These are phyloP conservation scores for Colletotrichum sp. DNA, from an alignment of 2,329 filamentous ascomycete genomes.

Conservation along the genomic window DNA sequence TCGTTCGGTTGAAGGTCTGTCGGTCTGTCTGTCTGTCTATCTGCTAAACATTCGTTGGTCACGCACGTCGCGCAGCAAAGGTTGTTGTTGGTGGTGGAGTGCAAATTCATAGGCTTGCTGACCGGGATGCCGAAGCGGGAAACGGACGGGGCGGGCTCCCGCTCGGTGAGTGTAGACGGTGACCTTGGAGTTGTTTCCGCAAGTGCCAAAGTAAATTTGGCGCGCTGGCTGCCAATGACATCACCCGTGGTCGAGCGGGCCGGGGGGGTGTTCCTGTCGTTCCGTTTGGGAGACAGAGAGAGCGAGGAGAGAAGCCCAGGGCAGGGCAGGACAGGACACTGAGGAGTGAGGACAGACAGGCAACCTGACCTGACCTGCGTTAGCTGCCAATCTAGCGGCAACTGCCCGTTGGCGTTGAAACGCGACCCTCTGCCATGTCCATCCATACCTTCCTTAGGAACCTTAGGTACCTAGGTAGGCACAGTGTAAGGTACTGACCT, in stretches of 20 bases:
- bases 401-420: background rate
- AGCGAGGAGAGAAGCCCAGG: too few relatives aligned
- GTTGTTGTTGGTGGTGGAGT: background rate
- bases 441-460: background rate
- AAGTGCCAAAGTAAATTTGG: background rate
- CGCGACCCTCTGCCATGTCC: background rate
- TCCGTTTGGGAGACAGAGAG: background rate
- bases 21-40: background rate
- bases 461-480: too few relatives aligned
- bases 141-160: background rate
- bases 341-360: background rate
- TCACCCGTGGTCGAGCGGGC: background rate
- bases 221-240: slow-evolving; percentile 1
- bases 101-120: background rate
- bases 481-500: background rate
- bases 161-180: background rate
- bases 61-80: background rate
- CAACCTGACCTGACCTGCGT: background rate
- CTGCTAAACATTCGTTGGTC: background rate
- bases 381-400: background rate
- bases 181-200: background rate
- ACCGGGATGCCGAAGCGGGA: background rate
- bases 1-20: background rate
- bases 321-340: background rate
- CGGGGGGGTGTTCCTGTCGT: background rate